Evolutionary conservation across 2,329 filamentous ascomycete genomes (phyloP).

Genomic region (Fusarium sp.): DNA sequence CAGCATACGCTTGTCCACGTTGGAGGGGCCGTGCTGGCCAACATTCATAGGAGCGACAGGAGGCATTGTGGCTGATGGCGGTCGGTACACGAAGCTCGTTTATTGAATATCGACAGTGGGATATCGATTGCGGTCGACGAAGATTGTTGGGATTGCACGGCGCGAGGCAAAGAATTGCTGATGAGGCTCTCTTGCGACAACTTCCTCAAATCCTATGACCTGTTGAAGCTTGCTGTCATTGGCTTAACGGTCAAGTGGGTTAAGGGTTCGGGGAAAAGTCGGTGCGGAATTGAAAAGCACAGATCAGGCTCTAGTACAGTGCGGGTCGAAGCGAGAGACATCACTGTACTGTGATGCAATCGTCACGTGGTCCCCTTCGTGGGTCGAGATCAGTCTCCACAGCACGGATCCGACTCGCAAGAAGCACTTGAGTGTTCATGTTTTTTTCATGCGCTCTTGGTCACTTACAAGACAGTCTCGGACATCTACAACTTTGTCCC

Average conservation of each 20-base stretch:
- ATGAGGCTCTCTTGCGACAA: conserved; percentile 41
- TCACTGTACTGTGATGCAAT: conserved; percentile 46
- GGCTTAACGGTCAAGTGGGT: conserved; percentile 24
- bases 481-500: conserved; percentile 25
- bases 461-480: conserved; percentile 23
- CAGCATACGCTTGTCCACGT: conserved; percentile 66
- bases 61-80: conserved; percentile 53
- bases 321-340: not conserved
- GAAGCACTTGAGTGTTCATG: conserved; percentile 46
- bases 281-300: conserved; percentile 29
- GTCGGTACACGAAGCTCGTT: not conserved
- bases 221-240: conserved; percentile 43
- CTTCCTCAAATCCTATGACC: conserved; percentile 36
- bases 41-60: conserved; percentile 57
- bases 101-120: not conserved
- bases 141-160: conserved; percentile 6
- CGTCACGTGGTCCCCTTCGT: conserved; percentile 55
- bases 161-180: conserved; percentile 29
- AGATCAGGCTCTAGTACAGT: conserved; percentile 31
- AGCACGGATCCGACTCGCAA: conserved; percentile 38
- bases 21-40: conserved; percentile 64
- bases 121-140: conserved; percentile 6
- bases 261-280: conserved; percentile 49
- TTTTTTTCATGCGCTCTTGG: conserved; percentile 28
- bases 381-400: conserved; percentile 48